Base-by-base conservation (phyloP, 495 filamentous ascomycete species). In the Recurvomyces mirabilis region DNA sequence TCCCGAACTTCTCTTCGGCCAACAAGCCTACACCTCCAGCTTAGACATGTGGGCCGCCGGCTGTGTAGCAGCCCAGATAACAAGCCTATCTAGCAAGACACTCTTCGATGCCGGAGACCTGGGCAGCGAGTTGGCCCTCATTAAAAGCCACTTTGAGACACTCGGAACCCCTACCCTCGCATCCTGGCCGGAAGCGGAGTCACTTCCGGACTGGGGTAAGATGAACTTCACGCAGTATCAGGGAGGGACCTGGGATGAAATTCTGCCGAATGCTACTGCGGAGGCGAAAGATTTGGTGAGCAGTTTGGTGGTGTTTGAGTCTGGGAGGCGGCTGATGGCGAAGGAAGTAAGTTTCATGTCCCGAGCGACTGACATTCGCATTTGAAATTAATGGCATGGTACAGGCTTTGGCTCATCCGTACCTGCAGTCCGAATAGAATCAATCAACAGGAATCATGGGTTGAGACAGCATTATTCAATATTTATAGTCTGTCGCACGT, bases 21-120 rank as follows among this genome's bases (percentile, higher is more conserved):
- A 82, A 49, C 72, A 62, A 24, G 68, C 64, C 1, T 99, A 99
- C 56, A 73, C 71, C 18, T 52, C 67, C 2, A 60, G 70, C 5
- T 65, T 96, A 6, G 91, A 99, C 66, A 74, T 94, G 51, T 99
- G 91, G 91, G 83, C 81, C 4, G 79, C 84, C 1, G 91, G 91
- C 1, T 79, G 79, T 51, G 81, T 93, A 23, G 77, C 87, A 4
- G 86, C 87, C 1, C 87, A 75, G 59, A 58, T 71, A 41, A 41
- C 74, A 1, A 41, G 53, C 26, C 47, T 61, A 15, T 57, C 60
- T 7, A 59, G 60, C 31, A 63, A 65, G 35, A 64, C 79, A 13
- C 67, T 96, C 2, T 96, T 99, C 51, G 84, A 93, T 52, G 75
- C 79, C 1, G 83, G 86, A 20, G 84, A 87, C 40, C 67, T 94